Evolutionary conservation across 2,329 filamentous ascomycete species (phyloP).

Genomic region (Cytospora schulzeri): DNA sequence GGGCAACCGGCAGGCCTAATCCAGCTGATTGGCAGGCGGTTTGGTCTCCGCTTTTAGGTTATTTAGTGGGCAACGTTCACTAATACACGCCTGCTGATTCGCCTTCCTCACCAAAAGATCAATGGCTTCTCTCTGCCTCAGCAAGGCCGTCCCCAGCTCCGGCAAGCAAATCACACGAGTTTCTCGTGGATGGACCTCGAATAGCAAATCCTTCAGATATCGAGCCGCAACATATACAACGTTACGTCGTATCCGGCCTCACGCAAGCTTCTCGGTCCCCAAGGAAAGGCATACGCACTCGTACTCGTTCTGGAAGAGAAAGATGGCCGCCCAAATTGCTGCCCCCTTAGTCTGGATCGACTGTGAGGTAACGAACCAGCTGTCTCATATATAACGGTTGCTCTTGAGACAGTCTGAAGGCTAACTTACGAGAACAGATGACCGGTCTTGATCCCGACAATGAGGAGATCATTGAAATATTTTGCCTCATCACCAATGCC

Average conservation of each 20-base stretch:
- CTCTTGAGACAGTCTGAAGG: conserved; percentile 7
- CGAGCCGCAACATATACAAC: conserved; percentile 18
- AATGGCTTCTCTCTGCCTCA: conserved; percentile 6
- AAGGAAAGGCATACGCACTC: background rate
- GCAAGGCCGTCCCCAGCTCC: background rate
- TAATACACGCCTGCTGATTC: conserved; percentile 24
- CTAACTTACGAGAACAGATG: conserved; percentile 65
- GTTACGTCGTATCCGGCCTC: conserved; percentile 14
- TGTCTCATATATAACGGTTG: background rate
- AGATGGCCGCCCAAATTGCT: conserved; percentile 31
- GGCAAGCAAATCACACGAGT: conserved; percentile 6
- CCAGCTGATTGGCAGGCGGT: conserved; percentile 8
- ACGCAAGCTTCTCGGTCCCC: background rate
- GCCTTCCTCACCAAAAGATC: background rate
- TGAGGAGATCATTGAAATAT: conserved; percentile 88
- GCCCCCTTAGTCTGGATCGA: conserved; percentile 87
- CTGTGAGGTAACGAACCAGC: conserved; percentile 49
- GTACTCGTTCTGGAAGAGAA: background rate
- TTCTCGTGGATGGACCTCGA: background rate
- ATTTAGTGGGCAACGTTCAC: conserved; percentile 8
- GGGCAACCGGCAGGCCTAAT: conserved; percentile 3
- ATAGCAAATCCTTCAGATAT: conserved; percentile 7
- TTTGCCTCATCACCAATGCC: conserved; percentile 85
- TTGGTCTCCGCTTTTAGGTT: conserved; percentile 13
- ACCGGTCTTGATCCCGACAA: conserved; percentile 77